Evolutionary conservation across 345 rosid species (phyloP).

Genomic region (Rubroshorea leprosula): DNA sequence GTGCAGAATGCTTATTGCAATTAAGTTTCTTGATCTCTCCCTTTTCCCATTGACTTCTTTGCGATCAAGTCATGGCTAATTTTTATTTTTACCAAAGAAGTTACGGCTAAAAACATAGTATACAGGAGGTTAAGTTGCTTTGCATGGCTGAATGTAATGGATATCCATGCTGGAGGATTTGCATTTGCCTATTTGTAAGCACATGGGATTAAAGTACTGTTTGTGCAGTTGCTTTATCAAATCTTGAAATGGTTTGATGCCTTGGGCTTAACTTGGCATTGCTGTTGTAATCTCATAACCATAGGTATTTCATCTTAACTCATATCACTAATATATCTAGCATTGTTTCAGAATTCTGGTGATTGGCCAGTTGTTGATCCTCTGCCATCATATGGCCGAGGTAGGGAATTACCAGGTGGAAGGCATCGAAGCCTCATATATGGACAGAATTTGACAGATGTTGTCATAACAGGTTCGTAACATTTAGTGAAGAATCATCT

Average conservation of each 20-base stretch:
- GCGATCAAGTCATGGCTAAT: too few species aligned
- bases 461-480: constrained; percentile 77
- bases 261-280: too few species aligned
- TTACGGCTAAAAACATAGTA: not conserved
- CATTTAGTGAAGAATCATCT: constrained; percentile 8
- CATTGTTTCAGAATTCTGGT: constrained; percentile 50
- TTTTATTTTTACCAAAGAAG: too few species aligned
- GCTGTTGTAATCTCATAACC: constrained; percentile 4
- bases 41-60: too few species aligned
- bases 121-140: not conserved
- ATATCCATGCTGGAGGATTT: too few species aligned
- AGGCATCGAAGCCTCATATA: constrained; percentile 89
- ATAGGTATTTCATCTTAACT: constrained; percentile 8
- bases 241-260: not conserved
- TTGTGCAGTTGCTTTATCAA: not conserved
- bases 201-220: not conserved
- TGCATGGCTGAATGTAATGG: too few species aligned
- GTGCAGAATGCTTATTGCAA: too few species aligned
- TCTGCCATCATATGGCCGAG: constrained; percentile 94
- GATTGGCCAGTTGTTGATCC: constrained; percentile 97
- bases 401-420: constrained; percentile 82
- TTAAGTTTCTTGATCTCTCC: too few species aligned
- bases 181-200: not conserved
- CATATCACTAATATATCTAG: constrained; percentile 8
- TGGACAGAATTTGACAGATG: constrained; percentile 87